A percentile compares a stretch with the other conserved stretches of the same genome.
phyloP scores from a whole-genome alignment of 371 early-diverging fungal genomes.

The Apophysomyces ossiformis region DNA sequence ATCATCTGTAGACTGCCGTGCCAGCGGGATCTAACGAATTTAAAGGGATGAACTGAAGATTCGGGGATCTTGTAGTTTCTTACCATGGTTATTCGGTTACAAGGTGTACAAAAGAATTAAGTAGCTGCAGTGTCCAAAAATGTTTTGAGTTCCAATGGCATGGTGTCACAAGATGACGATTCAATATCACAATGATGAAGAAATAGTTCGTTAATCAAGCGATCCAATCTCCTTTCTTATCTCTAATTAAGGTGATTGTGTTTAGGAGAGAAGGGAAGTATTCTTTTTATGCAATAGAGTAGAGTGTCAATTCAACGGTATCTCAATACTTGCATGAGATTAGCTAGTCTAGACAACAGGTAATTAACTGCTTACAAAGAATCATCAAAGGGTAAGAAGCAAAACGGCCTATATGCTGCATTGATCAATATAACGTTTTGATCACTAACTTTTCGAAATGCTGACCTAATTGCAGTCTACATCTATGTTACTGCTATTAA shows the following conservation, averaged over 20 bases:
- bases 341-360: no score
- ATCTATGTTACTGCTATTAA: no score
- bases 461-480: no score
- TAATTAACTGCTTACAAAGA: no score
- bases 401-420: no score
- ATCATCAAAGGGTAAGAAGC: no score
- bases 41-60: not conserved
- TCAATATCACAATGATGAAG: not conserved
- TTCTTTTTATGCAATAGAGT: not conserved
- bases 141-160: not conserved
- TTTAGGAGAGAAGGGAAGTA: not conserved
- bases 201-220: not conserved
- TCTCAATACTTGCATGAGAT: no score
- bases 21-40: constrained; percentile 22
- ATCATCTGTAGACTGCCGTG: constrained; percentile 27
- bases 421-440: no score
- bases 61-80: not conserved
- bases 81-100: not conserved
- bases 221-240: constrained; percentile 5
- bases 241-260: not conserved
- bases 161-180: not conserved
- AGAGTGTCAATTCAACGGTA: no score
- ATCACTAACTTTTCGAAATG: no score
- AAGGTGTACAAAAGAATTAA: constrained; percentile 2
- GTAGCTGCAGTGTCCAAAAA: not conserved